These are phyloP conservation scores for Alternaria brassicae DNA, from an alignment of 2,329 filamentous ascomycete species.

Conservation along the genomic window DNA sequence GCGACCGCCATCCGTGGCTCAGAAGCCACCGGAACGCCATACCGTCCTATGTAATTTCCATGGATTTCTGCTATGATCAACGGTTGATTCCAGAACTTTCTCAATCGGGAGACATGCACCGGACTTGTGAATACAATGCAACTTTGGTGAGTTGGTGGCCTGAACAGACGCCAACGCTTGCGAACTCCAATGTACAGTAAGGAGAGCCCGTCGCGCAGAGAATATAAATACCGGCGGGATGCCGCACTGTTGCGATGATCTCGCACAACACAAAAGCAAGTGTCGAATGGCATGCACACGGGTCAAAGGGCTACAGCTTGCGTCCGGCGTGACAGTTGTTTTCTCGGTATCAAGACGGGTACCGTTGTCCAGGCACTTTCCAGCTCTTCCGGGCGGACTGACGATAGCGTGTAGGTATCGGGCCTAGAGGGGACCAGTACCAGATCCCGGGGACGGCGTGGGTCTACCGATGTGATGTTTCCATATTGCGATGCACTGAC, in stretches of 20 bases:
- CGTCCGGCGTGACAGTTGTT: background rate
- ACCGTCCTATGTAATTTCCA: slow-evolving; percentile 9
- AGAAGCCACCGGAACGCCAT: slow-evolving; percentile 10
- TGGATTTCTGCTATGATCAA: slow-evolving; percentile 18
- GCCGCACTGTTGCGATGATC: background rate
- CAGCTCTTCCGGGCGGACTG: slow-evolving; percentile 1
- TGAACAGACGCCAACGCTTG: slow-evolving; percentile 1
- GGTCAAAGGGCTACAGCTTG: background rate
- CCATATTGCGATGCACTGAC: background rate
- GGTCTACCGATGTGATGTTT: background rate
- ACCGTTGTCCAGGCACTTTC: background rate
- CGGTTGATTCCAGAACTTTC: slow-evolving; percentile 12
- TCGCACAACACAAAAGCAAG: background rate
- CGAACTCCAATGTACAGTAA: background rate
- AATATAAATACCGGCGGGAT: background rate
- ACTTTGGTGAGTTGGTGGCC: background rate
- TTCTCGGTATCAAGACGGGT: background rate
- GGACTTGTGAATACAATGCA: background rate
- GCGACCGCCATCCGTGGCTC: slow-evolving; percentile 9
- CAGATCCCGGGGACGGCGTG: background rate
- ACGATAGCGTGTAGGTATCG: slow-evolving; percentile 3
- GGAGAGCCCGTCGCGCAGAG: background rate
- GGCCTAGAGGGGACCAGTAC: slow-evolving; percentile 1
- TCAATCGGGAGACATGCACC: slow-evolving; percentile 2
- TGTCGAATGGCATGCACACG: background rate